Base-by-base conservation (phyloP, 768 basidiomycete species). In the Tricholoma hemisulphureum region DNA sequence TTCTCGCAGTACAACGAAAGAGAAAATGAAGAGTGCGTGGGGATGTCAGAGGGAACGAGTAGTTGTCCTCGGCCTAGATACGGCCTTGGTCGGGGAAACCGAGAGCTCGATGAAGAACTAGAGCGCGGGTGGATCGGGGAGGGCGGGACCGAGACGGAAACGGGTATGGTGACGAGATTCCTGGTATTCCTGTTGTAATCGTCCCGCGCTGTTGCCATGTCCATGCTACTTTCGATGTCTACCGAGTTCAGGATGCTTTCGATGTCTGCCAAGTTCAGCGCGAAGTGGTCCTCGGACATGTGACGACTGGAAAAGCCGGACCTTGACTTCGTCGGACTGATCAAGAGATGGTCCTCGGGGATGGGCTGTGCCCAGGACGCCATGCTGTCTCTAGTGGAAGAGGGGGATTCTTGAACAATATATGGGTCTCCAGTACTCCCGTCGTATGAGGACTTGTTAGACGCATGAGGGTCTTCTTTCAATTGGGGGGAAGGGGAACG, bases 211-310 rank as follows among this genome's bases (percentile, higher is more conserved):
- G 75, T 75, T 1, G 82, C 81, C 71, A 81, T 77, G 63, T 84
- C 79, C 32, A 86, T 71, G 67, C 84, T 83, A 23, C 78, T 73
- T 64, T 83, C 80, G 52, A 84, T 79, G 60, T 84, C 81, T 13
- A 78, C 58, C 0, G 77, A 77, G 41, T 73, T 68, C 18, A 77
- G 34, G 4, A 76, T 77, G 13, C 66, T 39, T 6, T 63, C 63
- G 37, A 71, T 69, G 13, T 50, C 57, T 14, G n/a, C 14, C 34
- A 16, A 35, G 34, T 35, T 35, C 13, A 35, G 34, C 34, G 34
- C n/a, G 14, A 35, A 18, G 18, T n/a, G 39, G 39, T 21, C 39
- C 18, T 41, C 2, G 18, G 39, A 21, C 8, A 10, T 41, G 4
- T 9, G 39, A 21, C 7, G 18, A 18, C 21, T 20, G 39, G n/a